A percentile compares a stretch with the other conserved stretches of the same genome.
Conservation (phyloP, 108 stramenopile genomes). For the Parietichytrium sp. region DNA sequence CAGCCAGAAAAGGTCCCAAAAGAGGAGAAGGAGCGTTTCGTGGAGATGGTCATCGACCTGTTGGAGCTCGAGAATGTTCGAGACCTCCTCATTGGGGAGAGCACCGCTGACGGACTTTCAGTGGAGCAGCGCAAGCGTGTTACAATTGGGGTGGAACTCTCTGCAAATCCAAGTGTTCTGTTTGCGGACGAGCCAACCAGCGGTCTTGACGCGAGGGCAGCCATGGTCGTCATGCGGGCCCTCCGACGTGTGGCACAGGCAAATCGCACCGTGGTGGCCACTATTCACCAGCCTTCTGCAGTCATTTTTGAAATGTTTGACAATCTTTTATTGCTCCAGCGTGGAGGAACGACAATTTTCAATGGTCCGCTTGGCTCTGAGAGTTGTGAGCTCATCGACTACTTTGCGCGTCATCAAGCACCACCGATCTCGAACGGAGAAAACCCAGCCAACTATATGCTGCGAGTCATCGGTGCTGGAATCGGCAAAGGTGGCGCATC, state of each 20-base stretch:
- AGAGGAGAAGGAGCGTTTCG: conserved; percentile 62
- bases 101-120: conserved; percentile 64
- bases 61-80: conserved; percentile 71
- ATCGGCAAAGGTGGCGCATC: too few species aligned
- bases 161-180: conserved; percentile 67
- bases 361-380: conserved; percentile 76
- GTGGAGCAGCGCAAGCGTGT: conserved; percentile 72
- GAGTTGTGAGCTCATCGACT: conserved; percentile 61
- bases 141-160: conserved; percentile 74
- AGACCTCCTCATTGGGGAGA: conserved; percentile 69
- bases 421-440: too few species aligned
- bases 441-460: background rate
- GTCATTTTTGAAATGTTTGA: conserved; percentile 79
- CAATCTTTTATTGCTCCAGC: conserved; percentile 71
- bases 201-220: conserved; percentile 70
- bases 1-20: conserved; percentile 27
- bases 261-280: conserved; percentile 70
- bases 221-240: conserved; percentile 62
- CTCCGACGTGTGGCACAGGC: conserved; percentile 55
- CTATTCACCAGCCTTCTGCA: conserved; percentile 81
- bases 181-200: conserved; percentile 70
- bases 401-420: too few species aligned
- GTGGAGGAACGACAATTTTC: conserved; percentile 75
- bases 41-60: conserved; percentile 71
- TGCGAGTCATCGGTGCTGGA: background rate